Evolutionary conservation across 495 filamentous ascomycete genomes (phyloP), one percentile per base, ranked within the genome.

Genomic region (Annulohypoxylon maeteangense): DNA sequence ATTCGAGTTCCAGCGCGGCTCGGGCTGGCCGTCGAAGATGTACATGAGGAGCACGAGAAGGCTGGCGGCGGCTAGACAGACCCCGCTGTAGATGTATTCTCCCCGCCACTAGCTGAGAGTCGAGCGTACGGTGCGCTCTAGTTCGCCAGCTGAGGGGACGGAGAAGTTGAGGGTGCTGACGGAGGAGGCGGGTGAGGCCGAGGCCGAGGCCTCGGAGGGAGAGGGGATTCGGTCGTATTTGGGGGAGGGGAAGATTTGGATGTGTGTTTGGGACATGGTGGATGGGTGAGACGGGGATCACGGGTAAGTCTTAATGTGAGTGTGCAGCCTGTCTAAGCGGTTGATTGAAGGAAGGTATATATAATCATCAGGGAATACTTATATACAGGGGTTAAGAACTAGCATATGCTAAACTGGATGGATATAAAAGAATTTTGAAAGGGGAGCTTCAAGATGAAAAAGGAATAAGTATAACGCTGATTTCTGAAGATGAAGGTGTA

Each of bases 21-120:
- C 74, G 4, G 71, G 51, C 16, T 67, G 45, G 20, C 73, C 75
- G 45, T 81, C 75, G 62, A 75, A 79, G 8, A 47, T 29, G 25
- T 45, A 57, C n/a, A 81, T 60, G 18, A 81, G 67, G 12, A 59
- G 16, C 22, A 71, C 53, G 1, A 81, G 73, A 0, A 40, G 50
- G 0, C 48, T 11, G 1, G 77, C 73, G 14, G 75, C 63, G 10
- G 45, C 34, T 25, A 81, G 66, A 48, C 78, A 79, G 29, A 72
- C 34, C 32, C 72, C 48, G 40, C 75, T 72, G 59, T 75, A 81
- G 67, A 74, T 64, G 60, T 75, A 79, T 57, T 81, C 79, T 25
- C 68, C 68, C 31, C 75, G 67, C 79, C 78, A 81, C 79, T 70
- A 81, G 25, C 65, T 72, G 20, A 75, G 70, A 5, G 74, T 75